Evolutionary conservation across 177 flowering plant genomes (phyloP), one percentile per base, ranked within the genome.

Genomic region (Tripterygium wilfordii): DNA sequence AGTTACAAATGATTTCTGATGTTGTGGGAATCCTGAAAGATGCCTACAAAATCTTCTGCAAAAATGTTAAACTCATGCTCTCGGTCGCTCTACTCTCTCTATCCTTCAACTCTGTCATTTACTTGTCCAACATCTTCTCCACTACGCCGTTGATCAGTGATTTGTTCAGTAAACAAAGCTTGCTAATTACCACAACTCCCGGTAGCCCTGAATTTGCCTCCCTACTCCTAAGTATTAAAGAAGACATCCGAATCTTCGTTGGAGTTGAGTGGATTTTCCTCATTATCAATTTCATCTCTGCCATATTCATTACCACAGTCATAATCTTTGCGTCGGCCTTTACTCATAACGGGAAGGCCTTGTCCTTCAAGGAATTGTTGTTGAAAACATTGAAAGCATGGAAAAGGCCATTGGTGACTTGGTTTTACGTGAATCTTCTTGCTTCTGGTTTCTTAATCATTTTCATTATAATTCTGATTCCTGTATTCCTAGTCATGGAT

Each of bases 361-460:
- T 60, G 22, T 36, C 58, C 8, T 0, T 37, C 25, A 63, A 52
- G 40, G 49, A 54, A 1, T 19, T 67, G 36, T 8, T 52, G 8
- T 33, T 25, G 1, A 47, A 27, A 30, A 42, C 57, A 2, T 2
- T 15, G 1, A 37, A 2, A 26, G 37, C 63, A 13, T 66, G 56
- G 57, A 63, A n/a, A 42, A 24, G 64, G 23, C 52, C 64, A 0
- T 14, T 63, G 0, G 38, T 70, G 15, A 79, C 75, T 5, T 48
- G 42, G 51, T 60, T 76, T 18, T 66, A 57, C 49, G 17, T 42
- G 0, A 37, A 54, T 2, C 38, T 69, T 20, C 19, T 73, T 18
- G 21, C 7, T 17, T 4, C 54, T 0, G 72, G 69, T 10, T 65
- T 56, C 51, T 1, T 44, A 3, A 33, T 36, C 19, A 7, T 65